A percentile compares a stretch with the other conserved stretches of the same genome.
Evolutionary conservation across 306 rosid species (phyloP).

Genomic region (Castanea mollissima): DNA sequence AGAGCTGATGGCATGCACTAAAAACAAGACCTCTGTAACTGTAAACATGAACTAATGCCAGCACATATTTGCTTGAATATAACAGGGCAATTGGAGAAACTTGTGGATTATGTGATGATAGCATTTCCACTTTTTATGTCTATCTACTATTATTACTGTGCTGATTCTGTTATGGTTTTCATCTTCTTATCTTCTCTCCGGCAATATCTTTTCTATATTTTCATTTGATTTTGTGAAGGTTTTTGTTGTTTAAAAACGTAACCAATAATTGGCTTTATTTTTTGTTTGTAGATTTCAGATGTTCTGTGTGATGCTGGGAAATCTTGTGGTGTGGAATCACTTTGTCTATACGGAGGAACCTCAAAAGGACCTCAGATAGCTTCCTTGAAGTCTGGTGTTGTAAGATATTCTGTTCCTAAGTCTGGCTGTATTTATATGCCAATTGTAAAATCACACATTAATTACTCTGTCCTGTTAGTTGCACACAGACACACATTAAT

Average conservation of each 20-base stretch:
- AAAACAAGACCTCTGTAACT: neutral
- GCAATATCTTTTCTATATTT: neutral
- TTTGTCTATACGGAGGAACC: conserved; percentile 93
- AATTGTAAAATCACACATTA: conserved; percentile 10
- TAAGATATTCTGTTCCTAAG: conserved; percentile 45
- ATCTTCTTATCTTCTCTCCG: neutral
- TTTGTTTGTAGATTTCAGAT: conserved; percentile 68
- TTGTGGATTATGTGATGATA: neutral
- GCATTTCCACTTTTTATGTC: neutral
- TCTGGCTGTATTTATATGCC: conserved; percentile 13
- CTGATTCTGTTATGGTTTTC: neutral
- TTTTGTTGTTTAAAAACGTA: neutral
- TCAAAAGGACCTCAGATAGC: conserved; percentile 84
- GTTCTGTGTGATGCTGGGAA: conserved; percentile 82
- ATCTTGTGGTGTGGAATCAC: conserved; percentile 69
- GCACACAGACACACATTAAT: too few relatives aligned
- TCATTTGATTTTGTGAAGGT: neutral
- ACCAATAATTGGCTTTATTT: conserved; percentile 24
- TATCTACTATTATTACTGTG: neutral
- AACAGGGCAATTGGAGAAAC: neutral
- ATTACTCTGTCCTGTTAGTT: neutral
- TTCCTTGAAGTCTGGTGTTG: conserved; percentile 80
- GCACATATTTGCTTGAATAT: too few relatives aligned
- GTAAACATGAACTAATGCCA: neutral
- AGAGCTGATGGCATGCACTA: neutral